Evolutionary conservation across 2,329 filamentous ascomycete species (phyloP).

Genomic region (Hypoxylon sp.): DNA sequence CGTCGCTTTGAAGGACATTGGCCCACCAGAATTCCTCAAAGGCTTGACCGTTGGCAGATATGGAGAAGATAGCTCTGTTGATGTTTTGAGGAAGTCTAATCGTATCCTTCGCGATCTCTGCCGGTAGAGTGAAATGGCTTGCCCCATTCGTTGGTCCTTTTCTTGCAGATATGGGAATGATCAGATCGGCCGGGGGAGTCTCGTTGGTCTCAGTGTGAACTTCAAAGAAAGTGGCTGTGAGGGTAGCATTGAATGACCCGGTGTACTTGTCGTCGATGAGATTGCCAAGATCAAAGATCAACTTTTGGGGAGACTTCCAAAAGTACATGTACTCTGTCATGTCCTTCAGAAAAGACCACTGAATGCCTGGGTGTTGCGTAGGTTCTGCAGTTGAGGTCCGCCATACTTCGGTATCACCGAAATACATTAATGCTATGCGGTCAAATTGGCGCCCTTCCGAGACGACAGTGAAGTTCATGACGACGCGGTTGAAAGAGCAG

Average conservation of each 20-base stretch:
- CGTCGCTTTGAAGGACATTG: constrained; percentile 72
- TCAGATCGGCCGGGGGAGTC: constrained; percentile 63
- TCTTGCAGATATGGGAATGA: constrained; percentile 70
- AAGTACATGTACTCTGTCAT: constrained; percentile 68
- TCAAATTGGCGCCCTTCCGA: constrained; percentile 71
- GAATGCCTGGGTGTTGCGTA: constrained; percentile 62
- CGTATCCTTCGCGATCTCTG: constrained; percentile 64
- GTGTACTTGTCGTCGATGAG: constrained; percentile 68
- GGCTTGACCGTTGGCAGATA: constrained; percentile 77
- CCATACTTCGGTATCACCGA: constrained; percentile 72
- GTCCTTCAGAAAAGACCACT: constrained; percentile 72
- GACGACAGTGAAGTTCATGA: constrained; percentile 71
- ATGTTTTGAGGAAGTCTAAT: constrained; percentile 69
- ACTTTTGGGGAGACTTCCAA: constrained; percentile 65
- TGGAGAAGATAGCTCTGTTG: constrained; percentile 72
- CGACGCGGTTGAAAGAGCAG: constrained; percentile 70
- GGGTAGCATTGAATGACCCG: constrained; percentile 66
- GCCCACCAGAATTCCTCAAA: constrained; percentile 85
- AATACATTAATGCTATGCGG: constrained; percentile 68
- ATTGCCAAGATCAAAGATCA: constrained; percentile 74
- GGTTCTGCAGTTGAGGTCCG: constrained; percentile 75
- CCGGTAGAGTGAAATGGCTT: constrained; percentile 73
- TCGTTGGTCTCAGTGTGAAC: constrained; percentile 50
- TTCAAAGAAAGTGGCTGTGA: constrained; percentile 68
- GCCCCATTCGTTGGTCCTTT: constrained; percentile 57